Percentiles rank a stretch among this genome's conserved stretches.
phyloP scores from a whole-genome alignment of 352 stramenopile genomes.

The Globisporangium nagaii region DNA sequence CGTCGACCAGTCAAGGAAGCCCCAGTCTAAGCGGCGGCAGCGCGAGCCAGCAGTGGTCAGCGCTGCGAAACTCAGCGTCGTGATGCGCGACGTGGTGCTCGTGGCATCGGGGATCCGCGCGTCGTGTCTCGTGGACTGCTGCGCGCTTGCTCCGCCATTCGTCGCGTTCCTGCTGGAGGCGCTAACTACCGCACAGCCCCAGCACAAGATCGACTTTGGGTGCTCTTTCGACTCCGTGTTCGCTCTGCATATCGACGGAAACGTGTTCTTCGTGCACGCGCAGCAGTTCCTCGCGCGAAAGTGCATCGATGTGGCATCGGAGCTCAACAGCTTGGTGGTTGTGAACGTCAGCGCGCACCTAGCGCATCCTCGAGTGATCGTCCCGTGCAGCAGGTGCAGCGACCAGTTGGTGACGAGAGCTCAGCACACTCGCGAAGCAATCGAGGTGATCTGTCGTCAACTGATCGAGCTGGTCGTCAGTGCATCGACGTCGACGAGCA shows the following conservation, averaged over 20 bases:
- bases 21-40: neutral
- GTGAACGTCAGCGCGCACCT: constrained; percentile 32
- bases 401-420: neutral
- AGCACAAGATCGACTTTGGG: neutral
- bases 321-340: constrained; percentile 13
- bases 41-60: constrained; percentile 1
- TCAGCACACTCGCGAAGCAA: neutral
- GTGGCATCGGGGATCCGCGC: constrained; percentile 28
- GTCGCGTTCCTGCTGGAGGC: constrained; percentile 16
- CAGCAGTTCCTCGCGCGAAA: constrained; percentile 28
- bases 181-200: constrained; percentile 1
- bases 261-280: constrained; percentile 42
- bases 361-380: constrained; percentile 3
- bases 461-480: neutral
- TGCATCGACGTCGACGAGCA: neutral
- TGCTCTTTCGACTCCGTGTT: constrained; percentile 8
- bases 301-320: constrained; percentile 16
- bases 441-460: neutral
- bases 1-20: neutral
- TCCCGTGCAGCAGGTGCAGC: neutral
- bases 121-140: constrained; percentile 42
- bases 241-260: constrained; percentile 26
- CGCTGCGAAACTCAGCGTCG: constrained; percentile 17
- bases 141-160: constrained; percentile 18
- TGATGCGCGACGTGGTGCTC: constrained; percentile 32